Conservation (phyloP, 331 rosid species). For the Erythrophleum ivorense region DNA sequence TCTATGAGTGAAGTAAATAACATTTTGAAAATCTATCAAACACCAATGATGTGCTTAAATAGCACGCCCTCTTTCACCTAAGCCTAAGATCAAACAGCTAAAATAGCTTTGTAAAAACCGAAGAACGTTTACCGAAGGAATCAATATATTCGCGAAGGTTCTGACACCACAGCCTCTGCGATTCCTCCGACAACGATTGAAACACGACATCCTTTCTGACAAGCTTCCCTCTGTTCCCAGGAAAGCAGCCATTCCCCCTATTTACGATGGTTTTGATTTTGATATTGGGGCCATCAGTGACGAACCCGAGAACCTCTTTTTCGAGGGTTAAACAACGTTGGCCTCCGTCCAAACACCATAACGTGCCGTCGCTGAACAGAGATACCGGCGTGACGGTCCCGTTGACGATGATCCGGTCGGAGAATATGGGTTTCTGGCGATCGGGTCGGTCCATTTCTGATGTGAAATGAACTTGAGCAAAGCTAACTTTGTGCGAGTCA, state of each 20-base stretch:
- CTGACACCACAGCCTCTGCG: constrained; percentile 66
- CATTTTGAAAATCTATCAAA: background rate
- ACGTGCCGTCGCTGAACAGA: constrained; percentile 63
- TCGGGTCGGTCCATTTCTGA: constrained; percentile 58
- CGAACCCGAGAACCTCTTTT: constrained; percentile 76
- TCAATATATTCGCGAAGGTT: constrained; percentile 76
- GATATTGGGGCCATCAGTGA: constrained; percentile 58
- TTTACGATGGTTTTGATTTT: constrained; percentile 65
- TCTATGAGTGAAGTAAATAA: background rate
- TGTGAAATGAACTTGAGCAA: background rate
- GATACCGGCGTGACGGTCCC: constrained; percentile 60
- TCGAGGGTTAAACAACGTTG: constrained; percentile 57
- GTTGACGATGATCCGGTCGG: constrained; percentile 65
- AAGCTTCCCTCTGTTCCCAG: constrained; percentile 36
- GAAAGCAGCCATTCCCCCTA: constrained; percentile 50
- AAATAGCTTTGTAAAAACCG: background rate
- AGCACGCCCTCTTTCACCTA: background rate
- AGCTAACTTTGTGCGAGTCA: background rate
- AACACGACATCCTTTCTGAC: constrained; percentile 68
- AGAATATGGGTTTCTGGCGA: constrained; percentile 45
- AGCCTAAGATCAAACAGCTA: background rate
- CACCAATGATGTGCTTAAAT: background rate
- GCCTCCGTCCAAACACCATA: constrained; percentile 69
- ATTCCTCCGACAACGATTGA: constrained; percentile 62
- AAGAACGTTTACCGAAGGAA: constrained; percentile 64